Conservation (phyloP, 2,329 filamentous ascomycete species). For the Ophiostoma perfectum region DNA sequence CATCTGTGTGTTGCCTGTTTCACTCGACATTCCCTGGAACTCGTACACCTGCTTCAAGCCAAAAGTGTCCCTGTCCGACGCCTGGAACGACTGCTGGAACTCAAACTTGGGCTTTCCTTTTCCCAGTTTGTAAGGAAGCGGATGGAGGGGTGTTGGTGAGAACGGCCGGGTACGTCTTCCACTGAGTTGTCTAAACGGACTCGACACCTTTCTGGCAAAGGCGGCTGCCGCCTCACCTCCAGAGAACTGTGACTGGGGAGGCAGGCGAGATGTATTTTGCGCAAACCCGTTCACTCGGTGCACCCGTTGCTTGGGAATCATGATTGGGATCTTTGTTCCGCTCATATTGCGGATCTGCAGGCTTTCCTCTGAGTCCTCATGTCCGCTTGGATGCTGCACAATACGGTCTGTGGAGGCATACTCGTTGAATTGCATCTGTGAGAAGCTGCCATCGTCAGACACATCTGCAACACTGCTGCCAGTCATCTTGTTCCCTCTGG, state of each 20-base stretch:
- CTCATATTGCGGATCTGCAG: slow-evolving; percentile 26
- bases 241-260: slow-evolving; percentile 16
- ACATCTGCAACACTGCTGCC: slow-evolving; percentile 45
- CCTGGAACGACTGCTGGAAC: slow-evolving; percentile 23
- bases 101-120: slow-evolving; percentile 21
- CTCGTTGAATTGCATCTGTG: slow-evolving; percentile 23
- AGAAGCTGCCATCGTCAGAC: slow-evolving; percentile 34
- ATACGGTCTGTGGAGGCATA: slow-evolving; percentile 31
- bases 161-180: slow-evolving; percentile 13
- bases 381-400: slow-evolving; percentile 27
- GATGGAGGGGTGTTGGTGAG: slow-evolving; percentile 20
- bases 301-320: slow-evolving; percentile 31
- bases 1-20: slow-evolving; percentile 13
- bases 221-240: slow-evolving; percentile 16
- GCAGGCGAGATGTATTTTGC: slow-evolving; percentile 27
- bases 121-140: slow-evolving; percentile 8
- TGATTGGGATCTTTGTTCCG: slow-evolving; percentile 30
- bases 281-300: slow-evolving; percentile 34
- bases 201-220: slow-evolving; percentile 18
- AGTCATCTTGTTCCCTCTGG: slow-evolving; percentile 17
- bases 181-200: slow-evolving; percentile 24
- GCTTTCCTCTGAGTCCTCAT: slow-evolving; percentile 22
- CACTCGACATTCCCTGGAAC: slow-evolving; percentile 15
- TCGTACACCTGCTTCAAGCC: slow-evolving; percentile 15
- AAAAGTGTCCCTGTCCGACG: slow-evolving; percentile 13